phyloP scores from a whole-genome alignment of 352 stramenopile species.

The Halophytophthora polymorphica region DNA sequence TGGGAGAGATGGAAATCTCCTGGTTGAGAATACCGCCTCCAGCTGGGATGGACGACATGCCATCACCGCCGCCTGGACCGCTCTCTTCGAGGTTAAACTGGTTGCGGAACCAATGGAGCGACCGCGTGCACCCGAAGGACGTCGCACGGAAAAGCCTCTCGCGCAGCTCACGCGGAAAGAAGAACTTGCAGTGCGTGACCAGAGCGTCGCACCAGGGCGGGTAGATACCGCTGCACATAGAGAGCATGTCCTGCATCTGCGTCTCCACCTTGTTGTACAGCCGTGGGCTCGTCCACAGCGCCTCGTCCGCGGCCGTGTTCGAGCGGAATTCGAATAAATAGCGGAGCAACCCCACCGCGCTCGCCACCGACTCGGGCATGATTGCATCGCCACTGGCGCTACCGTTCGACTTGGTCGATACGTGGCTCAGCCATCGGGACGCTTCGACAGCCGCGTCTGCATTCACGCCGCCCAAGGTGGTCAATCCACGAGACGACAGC shows the following conservation, averaged over 20 bases:
- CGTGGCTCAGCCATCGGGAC: constrained; percentile 21
- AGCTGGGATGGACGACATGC: constrained; percentile 13
- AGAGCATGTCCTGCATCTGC: constrained; percentile 82
- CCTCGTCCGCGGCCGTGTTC: constrained; percentile 23
- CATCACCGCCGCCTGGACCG: constrained; percentile 12
- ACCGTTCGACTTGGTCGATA: constrained; percentile 9
- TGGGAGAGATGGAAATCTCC: constrained; percentile 77
- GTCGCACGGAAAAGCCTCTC: constrained; percentile 75
- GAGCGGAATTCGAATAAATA: constrained; percentile 55
- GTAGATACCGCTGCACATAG: constrained; percentile 80
- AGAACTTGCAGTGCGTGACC: constrained; percentile 78
- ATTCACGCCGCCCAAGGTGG: constrained; percentile 18
- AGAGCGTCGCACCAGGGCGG: constrained; percentile 72
- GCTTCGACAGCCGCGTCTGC: constrained; percentile 15
- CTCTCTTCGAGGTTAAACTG: constrained; percentile 57
- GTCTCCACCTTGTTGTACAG: constrained; percentile 79
- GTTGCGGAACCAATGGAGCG: constrained; percentile 78
- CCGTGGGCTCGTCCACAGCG: constrained; percentile 65
- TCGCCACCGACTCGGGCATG: constrained; percentile 34
- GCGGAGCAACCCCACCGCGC: constrained; percentile 49
- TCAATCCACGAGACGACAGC: constrained; percentile 20
- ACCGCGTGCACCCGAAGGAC: constrained; percentile 76
- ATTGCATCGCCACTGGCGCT: constrained; percentile 4
- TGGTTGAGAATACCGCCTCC: constrained; percentile 62
- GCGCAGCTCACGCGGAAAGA: constrained; percentile 70